Evolutionary conservation across 2,329 filamentous ascomycete genomes (phyloP), one percentile per base, ranked within the genome.

Genomic region (Diplodia sapinea): DNA sequence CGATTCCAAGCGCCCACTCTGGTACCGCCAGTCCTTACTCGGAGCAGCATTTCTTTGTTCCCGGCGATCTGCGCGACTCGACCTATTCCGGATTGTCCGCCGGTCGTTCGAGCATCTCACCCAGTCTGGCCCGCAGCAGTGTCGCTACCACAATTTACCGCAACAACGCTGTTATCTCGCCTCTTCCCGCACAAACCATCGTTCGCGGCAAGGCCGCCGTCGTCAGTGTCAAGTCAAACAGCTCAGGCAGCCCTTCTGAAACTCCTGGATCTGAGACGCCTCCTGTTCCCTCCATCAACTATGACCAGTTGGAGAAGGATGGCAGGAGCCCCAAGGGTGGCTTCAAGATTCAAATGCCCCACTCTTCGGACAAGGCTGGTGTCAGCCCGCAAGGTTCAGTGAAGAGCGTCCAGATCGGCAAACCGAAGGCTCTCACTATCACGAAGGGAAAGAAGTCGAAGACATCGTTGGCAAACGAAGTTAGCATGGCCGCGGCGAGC

Each of bases 141-240:
- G 91, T 98, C 70, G 94, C 93, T 3, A 97, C 94, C 1, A 97
- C 94, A 23, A 93, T 97, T 65, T 98, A 97, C 76, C 91, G 93
- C 71, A 94, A 94, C 81, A 93, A 96, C 74, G 93, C 92, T 17
- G 88, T 96, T 64, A 88, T 97, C 72, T 93, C 84, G 76, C 91
- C 83, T 1, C 82, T 90, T 67, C 90, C 94, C 0, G 93, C 93
- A 0, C 93, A 95, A 74, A 95, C 93, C 64, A 91, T 92, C 68
- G 91, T 94, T 76, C 88, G 93, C 69, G 91, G 91, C 71, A 96
- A 95, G 80, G 93, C 95, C 11, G 94, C 93, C 43, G 90, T 98
- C 75, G 93, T 99, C 76, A 97, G 92, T 74, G 93, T 99, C 71
- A 95, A 93, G 79, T 91, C 91, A 7, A 31, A 80, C 67, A 86